Conservation (phyloP, 441 rosid genomes). For the Populus trichocarpa region DNA sequence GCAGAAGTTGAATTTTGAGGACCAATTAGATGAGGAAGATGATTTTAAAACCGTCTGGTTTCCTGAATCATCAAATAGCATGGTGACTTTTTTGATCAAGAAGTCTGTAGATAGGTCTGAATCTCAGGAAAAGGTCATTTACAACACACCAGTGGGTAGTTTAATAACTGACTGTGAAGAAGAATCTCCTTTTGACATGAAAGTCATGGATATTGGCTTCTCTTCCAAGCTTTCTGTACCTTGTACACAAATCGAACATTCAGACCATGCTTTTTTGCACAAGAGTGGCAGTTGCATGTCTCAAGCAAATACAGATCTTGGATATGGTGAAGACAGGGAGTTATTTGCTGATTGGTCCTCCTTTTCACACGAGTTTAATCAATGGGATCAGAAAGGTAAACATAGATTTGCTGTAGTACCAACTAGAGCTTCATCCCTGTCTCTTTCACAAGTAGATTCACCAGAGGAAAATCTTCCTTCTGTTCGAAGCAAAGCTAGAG, state of each 20-base stretch:
- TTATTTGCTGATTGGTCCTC: not conserved
- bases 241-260: constrained; percentile 1
- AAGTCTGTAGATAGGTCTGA: not conserved
- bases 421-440: constrained; percentile 3
- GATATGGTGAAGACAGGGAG: constrained; percentile 12
- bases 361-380: constrained; percentile 5
- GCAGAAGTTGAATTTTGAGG: constrained; percentile 17
- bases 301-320: constrained; percentile 5
- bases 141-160: not conserved
- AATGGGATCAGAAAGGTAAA: constrained; percentile 36
- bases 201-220: constrained; percentile 7
- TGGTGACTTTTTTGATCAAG: not conserved
- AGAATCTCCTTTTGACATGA: constrained; percentile 5
- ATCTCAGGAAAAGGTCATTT: not conserved
- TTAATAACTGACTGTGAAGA: not conserved
- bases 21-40: constrained; percentile 15
- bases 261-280: not conserved
- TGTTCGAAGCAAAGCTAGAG: constrained; percentile 3
- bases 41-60: not conserved
- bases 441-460: constrained; percentile 11
- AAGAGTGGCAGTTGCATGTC: constrained; percentile 11
- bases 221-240: constrained; percentile 4
- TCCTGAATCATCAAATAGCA: not conserved
- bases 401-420: constrained; percentile 2
- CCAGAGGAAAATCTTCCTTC: constrained; percentile 3